Base-by-base conservation (phyloP, 2,329 filamentous ascomycete species). In the Chaetomium strumarium region DNA sequence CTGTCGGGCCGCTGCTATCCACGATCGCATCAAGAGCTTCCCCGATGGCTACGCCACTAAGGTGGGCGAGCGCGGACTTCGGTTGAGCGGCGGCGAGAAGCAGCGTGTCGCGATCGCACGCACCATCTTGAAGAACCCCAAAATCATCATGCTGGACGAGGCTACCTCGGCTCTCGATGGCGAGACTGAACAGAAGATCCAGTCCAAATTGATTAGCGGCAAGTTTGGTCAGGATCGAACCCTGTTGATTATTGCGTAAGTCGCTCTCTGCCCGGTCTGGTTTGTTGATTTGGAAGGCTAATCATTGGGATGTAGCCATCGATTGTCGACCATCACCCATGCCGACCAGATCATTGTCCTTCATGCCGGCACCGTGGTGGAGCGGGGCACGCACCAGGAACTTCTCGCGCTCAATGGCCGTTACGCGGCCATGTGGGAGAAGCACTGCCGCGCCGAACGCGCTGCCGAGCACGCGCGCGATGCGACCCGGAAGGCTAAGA, bases 211-310 rank as follows among this genome's bases (percentile, higher is more conserved):
- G 31, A 84, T 84, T 53, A 89, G 64, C 19, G 67, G 67, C 37
- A 67, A 67, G 13, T 81, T 97, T 43, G 88, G 89, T 14, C 77
- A 86, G 60, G 91, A 90, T 46, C 86, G 93, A 43, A 99, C 93
- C 1, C 85, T 96, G 74, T 81, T 99, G 55, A 90, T 97, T 47
- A 97, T 99, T 72, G 93, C 93, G 74, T 90, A 83, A 73, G 80
- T 78, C n/a, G n/a, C 41, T 34, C 10, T 19, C 14, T 14, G 2
- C 8, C 8, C 14, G 11, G 6, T n/a, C 12, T 36, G 3, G 3
- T 4, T 3, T 9, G 17, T 33, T 17, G 12, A 8, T 45, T 30
- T 13, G 14, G 3, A 10, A 6, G 12, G 29, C 63, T 69, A 60
- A 67, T 49, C 14, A 17, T n/a, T 37, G 8, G 13, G 34, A 13